Evolutionary conservation across 2,329 filamentous ascomycete genomes (phyloP).

Genomic region (Seiridium unicorne): DNA sequence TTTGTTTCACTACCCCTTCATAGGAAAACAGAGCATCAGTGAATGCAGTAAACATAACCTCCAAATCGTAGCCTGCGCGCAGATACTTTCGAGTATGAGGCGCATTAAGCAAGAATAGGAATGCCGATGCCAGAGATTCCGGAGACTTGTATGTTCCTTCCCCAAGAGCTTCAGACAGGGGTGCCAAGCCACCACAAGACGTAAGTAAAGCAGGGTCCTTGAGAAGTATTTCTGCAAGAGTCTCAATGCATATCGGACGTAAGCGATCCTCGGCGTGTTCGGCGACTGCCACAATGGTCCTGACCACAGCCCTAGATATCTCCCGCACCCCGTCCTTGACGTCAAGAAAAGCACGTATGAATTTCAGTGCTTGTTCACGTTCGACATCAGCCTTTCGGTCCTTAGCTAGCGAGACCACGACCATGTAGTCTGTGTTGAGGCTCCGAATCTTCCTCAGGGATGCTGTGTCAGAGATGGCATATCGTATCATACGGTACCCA

Average conservation of each 20-base stretch:
- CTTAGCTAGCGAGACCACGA: conserved; percentile 89
- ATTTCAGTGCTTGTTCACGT: conserved; percentile 94
- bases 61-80: conserved; percentile 85
- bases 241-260: conserved; percentile 88
- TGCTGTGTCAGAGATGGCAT: conserved; percentile 87
- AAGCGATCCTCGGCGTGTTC: conserved; percentile 83
- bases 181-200: conserved; percentile 78
- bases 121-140: conserved; percentile 82
- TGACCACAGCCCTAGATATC: conserved; percentile 80
- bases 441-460: conserved; percentile 86
- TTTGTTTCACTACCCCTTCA: conserved; percentile 71
- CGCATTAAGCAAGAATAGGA: conserved; percentile 84
- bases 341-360: conserved; percentile 90
- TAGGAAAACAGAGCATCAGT: conserved; percentile 73
- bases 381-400: conserved; percentile 97
- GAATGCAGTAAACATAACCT: conserved; percentile 86
- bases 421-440: conserved; percentile 88
- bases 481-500: conserved; percentile 88
- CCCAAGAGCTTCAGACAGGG: conserved; percentile 86
- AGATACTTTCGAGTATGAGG: conserved; percentile 79
- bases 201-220: conserved; percentile 80
- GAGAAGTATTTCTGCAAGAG: conserved; percentile 85
- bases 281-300: conserved; percentile 87
- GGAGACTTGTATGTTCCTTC: conserved; percentile 92
- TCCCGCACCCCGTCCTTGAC: conserved; percentile 90